Conservation (phyloP, 768 basidiomycete species). For the Leccinum arenicola region DNA sequence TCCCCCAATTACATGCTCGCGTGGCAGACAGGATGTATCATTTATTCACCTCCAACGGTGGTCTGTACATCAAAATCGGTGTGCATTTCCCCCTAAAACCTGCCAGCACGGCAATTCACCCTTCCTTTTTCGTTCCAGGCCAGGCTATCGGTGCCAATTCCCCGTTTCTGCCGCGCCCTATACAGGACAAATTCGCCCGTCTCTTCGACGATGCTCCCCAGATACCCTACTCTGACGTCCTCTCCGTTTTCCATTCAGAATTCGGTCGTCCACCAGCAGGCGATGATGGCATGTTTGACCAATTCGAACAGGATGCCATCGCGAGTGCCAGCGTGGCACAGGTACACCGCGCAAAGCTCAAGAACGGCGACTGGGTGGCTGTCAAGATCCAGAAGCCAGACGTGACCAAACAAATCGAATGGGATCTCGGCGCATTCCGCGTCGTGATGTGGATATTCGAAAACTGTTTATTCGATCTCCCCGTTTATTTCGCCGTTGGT, state of each 20-base stretch:
- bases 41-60: constrained; percentile 79
- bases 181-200: constrained; percentile 77
- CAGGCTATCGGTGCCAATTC: constrained; percentile 86
- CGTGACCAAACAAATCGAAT: constrained; percentile 81
- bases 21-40: constrained; percentile 76
- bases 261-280: constrained; percentile 31
- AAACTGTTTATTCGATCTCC: constrained; percentile 79
- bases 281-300: constrained; percentile 66
- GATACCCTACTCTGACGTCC: constrained; percentile 69
- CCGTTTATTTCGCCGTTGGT: constrained; percentile 79
- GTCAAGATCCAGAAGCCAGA: constrained; percentile 94
- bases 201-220: constrained; percentile 90
- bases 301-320: constrained; percentile 72
- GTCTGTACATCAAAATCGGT: constrained; percentile 85
- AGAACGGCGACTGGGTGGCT: constrained; percentile 67
- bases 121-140: constrained; percentile 32
- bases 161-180: constrained; percentile 76
- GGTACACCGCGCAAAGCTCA: constrained; percentile 76
- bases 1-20: constrained; percentile 80
- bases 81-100: constrained; percentile 6
- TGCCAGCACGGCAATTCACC: background rate
- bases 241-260: constrained; percentile 15
- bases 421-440: constrained; percentile 70
- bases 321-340: constrained; percentile 93
- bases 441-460: constrained; percentile 78